Conservation (phyloP, 192 early-diverging fungal genomes). For the Spinellus fusiger region DNA sequence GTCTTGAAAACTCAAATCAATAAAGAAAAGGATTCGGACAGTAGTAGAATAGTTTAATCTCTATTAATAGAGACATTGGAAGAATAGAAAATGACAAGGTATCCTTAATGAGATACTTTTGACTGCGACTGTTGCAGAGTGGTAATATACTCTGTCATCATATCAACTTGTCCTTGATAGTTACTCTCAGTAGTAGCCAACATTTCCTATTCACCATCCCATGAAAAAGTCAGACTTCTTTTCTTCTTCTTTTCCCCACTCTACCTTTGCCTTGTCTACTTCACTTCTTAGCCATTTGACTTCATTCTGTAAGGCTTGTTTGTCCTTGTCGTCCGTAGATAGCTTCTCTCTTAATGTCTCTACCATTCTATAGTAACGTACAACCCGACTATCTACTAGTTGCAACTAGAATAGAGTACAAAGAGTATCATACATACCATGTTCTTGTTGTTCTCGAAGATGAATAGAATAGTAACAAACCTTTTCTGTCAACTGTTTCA, state of each 20-base stretch:
- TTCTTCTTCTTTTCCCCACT: not conserved
- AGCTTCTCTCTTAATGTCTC: constrained; percentile 30
- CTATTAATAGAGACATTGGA: not conserved
- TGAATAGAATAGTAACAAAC: no score
- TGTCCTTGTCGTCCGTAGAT: constrained; percentile 17
- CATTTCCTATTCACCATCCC: constrained; percentile 15
- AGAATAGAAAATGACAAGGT: not conserved
- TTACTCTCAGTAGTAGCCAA: constrained; percentile 31
- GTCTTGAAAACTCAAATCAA: no score
- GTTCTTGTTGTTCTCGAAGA: no score
- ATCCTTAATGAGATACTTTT: no score
- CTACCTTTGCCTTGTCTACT: constrained; percentile 11
- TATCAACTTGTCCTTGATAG: constrained; percentile 35
- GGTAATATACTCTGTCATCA: constrained; percentile 36
- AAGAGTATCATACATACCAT: no score
- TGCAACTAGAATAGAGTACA: constrained; percentile 17
- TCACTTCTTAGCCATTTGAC: constrained; percentile 17
- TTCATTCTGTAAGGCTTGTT: constrained; percentile 9
- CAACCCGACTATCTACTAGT: constrained; percentile 35
- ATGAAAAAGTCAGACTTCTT: not conserved
- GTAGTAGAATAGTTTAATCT: no score
- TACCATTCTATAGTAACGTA: constrained; percentile 28
- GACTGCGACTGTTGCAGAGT: constrained; percentile 15
- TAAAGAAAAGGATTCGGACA: no score
- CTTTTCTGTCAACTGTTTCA: constrained; percentile 13